Conservation (phyloP, 192 early-diverging fungal genomes). For the Backusella sp. region DNA sequence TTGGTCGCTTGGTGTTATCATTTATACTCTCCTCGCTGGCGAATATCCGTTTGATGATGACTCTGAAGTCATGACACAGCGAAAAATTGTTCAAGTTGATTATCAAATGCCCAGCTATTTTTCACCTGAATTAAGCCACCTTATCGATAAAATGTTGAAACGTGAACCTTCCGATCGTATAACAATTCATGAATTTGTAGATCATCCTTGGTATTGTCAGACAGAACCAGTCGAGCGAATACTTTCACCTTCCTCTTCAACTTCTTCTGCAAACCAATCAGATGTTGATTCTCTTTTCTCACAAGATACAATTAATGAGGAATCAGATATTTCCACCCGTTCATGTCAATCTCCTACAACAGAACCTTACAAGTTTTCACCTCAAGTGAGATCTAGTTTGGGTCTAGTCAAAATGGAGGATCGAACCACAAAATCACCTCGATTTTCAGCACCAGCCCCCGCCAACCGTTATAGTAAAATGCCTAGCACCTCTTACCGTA, state of each 20-base stretch:
- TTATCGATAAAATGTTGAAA: constrained; percentile 66
- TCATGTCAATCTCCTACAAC: neutral
- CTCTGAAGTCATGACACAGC: constrained; percentile 62
- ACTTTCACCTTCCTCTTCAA: constrained; percentile 19
- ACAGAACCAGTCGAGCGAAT: constrained; percentile 24
- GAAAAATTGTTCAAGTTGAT: constrained; percentile 71
- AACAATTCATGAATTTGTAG: constrained; percentile 60
- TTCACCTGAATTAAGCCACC: constrained; percentile 54
- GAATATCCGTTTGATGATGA: constrained; percentile 85
- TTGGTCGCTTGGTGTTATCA: constrained; percentile 92
- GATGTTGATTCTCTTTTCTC: constrained; percentile 23
- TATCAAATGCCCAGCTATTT: constrained; percentile 70
- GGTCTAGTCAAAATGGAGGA: constrained; percentile 10
- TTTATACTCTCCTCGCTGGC: constrained; percentile 82
- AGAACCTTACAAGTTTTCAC: constrained; percentile 14
- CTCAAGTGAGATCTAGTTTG: constrained; percentile 20
- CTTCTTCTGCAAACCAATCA: constrained; percentile 18
- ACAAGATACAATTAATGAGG: neutral
- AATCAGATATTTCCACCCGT: neutral
- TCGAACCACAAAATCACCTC: constrained; percentile 6
- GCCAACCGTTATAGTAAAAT: constrained; percentile 15
- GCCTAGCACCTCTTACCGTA: constrained; percentile 22
- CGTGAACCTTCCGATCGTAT: constrained; percentile 64
- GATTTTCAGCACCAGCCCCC: constrained; percentile 22
- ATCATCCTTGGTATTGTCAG: constrained; percentile 61